Conservation (phyloP, 2,329 filamentous ascomycete species). For the Tympanopsis confertula region DNA sequence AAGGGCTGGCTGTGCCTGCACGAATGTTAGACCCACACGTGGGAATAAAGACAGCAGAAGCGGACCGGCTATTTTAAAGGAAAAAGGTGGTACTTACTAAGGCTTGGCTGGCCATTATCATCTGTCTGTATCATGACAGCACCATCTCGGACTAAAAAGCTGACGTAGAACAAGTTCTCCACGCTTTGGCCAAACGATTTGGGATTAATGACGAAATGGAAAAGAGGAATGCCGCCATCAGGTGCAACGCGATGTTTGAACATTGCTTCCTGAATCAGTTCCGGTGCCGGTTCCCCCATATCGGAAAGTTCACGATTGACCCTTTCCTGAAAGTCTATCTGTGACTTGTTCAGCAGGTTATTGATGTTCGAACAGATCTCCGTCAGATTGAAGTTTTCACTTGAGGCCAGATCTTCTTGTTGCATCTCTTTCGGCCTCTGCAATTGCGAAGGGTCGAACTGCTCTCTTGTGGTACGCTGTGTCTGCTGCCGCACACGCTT, state of each 20-base stretch:
- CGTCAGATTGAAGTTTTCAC: conserved; percentile 44
- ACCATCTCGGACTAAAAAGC: conserved; percentile 55
- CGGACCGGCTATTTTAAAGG: neutral
- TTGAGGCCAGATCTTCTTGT: conserved; percentile 39
- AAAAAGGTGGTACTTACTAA: neutral
- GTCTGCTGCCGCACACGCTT: conserved; percentile 42
- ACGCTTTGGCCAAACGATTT: conserved; percentile 55
- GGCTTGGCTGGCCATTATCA: neutral
- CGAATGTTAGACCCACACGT: too few species aligned
- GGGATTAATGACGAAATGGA: conserved; percentile 54
- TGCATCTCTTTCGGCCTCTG: conserved; percentile 44
- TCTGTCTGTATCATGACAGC: conserved; percentile 29
- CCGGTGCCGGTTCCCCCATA: conserved; percentile 9
- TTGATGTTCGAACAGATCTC: neutral
- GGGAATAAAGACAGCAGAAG: too few species aligned
- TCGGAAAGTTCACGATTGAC: conserved; percentile 2
- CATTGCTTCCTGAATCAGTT: conserved; percentile 5
- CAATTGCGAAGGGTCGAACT: conserved; percentile 35
- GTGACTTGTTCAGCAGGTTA: conserved; percentile 20
- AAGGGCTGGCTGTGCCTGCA: neutral
- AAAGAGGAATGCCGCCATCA: conserved; percentile 34
- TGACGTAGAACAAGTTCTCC: conserved; percentile 59
- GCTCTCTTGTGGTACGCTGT: conserved; percentile 37
- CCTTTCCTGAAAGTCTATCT: neutral
- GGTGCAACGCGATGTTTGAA: conserved; percentile 11